Percentiles rank a stretch among this genome's conserved stretches.
These are phyloP conservation scores for Monosporozyma siamensis DNA, from an alignment of 805 yeast genomes.

Conservation along the genomic window DNA sequence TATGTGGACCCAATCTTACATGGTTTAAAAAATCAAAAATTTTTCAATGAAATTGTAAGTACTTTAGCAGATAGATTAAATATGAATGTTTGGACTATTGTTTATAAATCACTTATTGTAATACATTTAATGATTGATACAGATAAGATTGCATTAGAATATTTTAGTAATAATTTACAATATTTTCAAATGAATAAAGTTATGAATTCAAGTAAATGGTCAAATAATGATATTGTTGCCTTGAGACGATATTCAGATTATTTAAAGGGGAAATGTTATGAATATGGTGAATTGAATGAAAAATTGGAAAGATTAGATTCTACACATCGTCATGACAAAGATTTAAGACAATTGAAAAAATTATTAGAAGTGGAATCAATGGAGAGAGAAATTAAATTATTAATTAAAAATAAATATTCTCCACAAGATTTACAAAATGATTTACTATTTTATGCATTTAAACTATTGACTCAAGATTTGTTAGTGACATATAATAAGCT, in stretches of 20 bases:
- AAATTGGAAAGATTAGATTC: neutral
- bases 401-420: constrained; percentile 64
- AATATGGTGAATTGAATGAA: constrained; percentile 36
- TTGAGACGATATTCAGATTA: constrained; percentile 65
- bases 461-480: constrained; percentile 79
- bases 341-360: neutral
- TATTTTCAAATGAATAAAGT: constrained; percentile 32
- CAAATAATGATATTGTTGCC: constrained; percentile 42
- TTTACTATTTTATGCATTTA: constrained; percentile 63
- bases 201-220: constrained; percentile 23
- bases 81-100: constrained; percentile 80
- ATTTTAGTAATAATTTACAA: constrained; percentile 38
- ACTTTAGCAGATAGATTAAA: constrained; percentile 51
- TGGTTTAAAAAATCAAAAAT: constrained; percentile 30
- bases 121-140: constrained; percentile 79
- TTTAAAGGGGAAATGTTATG: constrained; percentile 56
- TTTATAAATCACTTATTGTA: constrained; percentile 76
- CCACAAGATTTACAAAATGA: constrained; percentile 82
- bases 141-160: constrained; percentile 38
- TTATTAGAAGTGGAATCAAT: constrained; percentile 69
- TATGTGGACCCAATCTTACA: constrained; percentile 84
- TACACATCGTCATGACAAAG: constrained; percentile 1
- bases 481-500: constrained; percentile 75
- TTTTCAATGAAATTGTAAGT: constrained; percentile 61
- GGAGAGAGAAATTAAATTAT: constrained; percentile 64